Evolutionary conservation across 176 grass and related monocot genomes (phyloP), one percentile per base, ranked within the genome.

Genomic region (Oryza punctata): DNA sequence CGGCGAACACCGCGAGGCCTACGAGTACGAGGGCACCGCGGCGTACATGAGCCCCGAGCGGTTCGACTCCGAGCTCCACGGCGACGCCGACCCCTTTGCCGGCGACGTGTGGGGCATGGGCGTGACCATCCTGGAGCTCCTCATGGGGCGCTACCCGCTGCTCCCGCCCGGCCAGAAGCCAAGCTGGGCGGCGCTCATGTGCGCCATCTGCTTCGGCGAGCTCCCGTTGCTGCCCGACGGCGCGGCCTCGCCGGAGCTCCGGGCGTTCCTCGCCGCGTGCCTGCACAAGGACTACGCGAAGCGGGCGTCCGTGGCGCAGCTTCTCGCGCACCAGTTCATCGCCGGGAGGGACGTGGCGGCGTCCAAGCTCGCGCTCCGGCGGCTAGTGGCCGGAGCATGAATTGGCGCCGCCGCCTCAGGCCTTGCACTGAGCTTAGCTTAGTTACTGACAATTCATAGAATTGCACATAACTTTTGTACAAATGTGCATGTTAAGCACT

Each of bases 1-100:
- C 49, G 82, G 70, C 68, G 78, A 86, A 26, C 15, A 40, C 69
- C 75, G 87, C 74, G 19, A 30, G 21, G 59, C 83, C 21, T 92
- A 83, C 32, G 69, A 70, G 16, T 92, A 86, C 32, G 69, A 70
- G 16, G 90, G 83, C 25, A 91, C 90, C 15, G 69, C 82, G 16
- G 86, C 90, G 25, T 91, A 91, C 78, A 88, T 91, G 82, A 91
- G 90, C 28, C 86, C 86, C 3, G 86, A 91, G 73, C 82, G 82
- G 9, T 88, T 88, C 59, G 86, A 88, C 82, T 68, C 86, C 12
- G 90, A 85, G 73, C 70, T 69, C 29, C 82, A 47, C 38, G 19
- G 65, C 15, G 25, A 78, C 79, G 79, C 75, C 49, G 82, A 92
- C 59, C 86, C 86, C 7, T 59, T 6, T 67, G 86, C 90, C 18